Evolutionary conservation across 1,284 basidiomycete genomes (phyloP), one percentile per base, ranked within the genome.

Genomic region (Sporisorium graminicola): DNA sequence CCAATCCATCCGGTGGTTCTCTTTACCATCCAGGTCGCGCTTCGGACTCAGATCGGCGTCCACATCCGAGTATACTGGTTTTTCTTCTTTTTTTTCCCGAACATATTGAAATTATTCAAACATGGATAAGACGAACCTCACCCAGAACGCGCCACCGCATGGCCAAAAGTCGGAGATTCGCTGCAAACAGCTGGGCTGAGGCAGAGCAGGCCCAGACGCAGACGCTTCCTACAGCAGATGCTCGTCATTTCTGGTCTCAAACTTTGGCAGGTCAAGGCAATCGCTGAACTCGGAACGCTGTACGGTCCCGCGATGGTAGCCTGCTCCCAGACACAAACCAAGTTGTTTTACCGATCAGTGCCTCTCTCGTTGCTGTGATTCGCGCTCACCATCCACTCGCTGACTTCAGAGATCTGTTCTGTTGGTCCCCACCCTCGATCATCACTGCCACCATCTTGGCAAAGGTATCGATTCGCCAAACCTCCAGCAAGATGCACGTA

Each of bases 401-500:
- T n/a, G n/a, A n/a, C n/a, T n/a, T n/a, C n/a, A n/a, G n/a, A n/a
- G n/a, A n/a, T n/a, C n/a, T n/a, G n/a, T n/a, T n/a, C n/a, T n/a
- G n/a, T n/a, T 31, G 18, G 7, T 16, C 46, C 26, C 26, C 26
- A 5, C 27, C 42, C 37, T 18, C 16, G 16, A 40, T 24, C 35
- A 18, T 27, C 52, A 18, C 20, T 18, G 13, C 22, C 37, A 31
- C 26, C 8, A 47, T 8, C 7, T 50, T 24, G 10, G 20, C 33
- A 13, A 9, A n/a, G 20, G 16, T 6, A 9, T n/a, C 16, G n/a
- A 51, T 24, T 31, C n/a, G 13, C 22, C 9, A 29, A 12, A 18
- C n/a, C 3, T 4, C 7, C 6, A 42, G 43, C 57, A 66, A 14
- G 5, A 66, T 67, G 65, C 51, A 55, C 35, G n/a, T 60, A 26